Evolutionary conservation across 2,329 filamentous ascomycete species (phyloP), one percentile per base, ranked within the genome.

Genomic region (Pseudocercospora fijiensis): DNA sequence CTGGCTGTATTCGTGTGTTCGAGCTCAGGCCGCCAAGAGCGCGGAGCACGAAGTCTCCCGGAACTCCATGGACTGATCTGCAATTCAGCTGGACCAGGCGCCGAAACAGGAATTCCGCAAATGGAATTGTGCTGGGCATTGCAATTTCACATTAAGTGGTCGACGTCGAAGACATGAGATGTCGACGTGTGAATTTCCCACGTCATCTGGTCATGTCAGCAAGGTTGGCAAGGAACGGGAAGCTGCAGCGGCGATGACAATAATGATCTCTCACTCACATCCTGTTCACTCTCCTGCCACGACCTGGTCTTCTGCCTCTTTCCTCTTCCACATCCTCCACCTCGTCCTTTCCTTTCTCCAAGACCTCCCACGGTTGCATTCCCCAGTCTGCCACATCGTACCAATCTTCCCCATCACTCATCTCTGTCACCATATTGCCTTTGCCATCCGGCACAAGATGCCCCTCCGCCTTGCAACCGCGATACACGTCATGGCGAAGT

Each of bases 321-420:
- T 68, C 67, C 43, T 70, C 68, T 57, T 70, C 78, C 47, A 79
- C 79, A 63, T 92, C 90, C 74, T 82, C 81, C 26, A 94, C 90
- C 74, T 95, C 91, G 72, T 94, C 91, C 71, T 90, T 88, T 0
- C 91, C 91, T 78, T 95, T 95, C 75, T 91, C 89, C 7, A 94
- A 78, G 57, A 75, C 43, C 33, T 73, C 72, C 66, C 69, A 60
- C 1, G 60, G 49, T 53, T 64, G 62, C 56, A 95, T 76, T 0
- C 85, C 86, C 90, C 90, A 94, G 78, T 91, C 89, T 59, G 91
- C 88, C 72, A 85, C 86, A 76, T 96, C 91, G 73, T 92, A 93
- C 90, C 90, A 96, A 75, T 96, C 91, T 79, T 96, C 91, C 10
- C 90, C 90, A 74, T 96, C 91, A 57, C 89, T 92, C 88, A 95